Conservation (phyloP, 352 stramenopile species). For the Phytophthora vignae region DNA sequence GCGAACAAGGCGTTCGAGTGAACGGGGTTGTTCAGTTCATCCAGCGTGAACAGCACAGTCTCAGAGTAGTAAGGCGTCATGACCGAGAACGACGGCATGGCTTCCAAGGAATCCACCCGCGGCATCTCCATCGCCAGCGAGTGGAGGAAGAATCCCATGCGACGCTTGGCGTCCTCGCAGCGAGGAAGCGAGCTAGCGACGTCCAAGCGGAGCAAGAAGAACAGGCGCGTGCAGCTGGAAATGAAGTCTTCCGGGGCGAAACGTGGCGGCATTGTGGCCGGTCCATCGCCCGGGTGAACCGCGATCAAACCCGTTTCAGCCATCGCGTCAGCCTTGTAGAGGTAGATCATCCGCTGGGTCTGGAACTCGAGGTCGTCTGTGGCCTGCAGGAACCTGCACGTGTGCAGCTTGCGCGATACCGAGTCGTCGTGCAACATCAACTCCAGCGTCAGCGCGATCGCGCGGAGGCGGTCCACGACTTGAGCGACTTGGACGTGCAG, state of each 20-base stretch:
- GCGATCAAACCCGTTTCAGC: slow-evolving; percentile 66
- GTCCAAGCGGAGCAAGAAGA: slow-evolving; percentile 82
- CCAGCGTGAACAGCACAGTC: slow-evolving; percentile 86
- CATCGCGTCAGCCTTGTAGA: slow-evolving; percentile 74
- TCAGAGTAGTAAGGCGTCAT: slow-evolving; percentile 92
- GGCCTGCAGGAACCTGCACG: slow-evolving; percentile 67
- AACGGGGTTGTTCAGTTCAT: slow-evolving; percentile 88
- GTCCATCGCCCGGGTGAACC: slow-evolving; percentile 43
- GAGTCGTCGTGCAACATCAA: slow-evolving; percentile 66
- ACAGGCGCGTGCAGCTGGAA: slow-evolving; percentile 78
- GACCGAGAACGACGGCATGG: slow-evolving; percentile 90
- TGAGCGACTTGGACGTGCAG: slow-evolving; percentile 76
- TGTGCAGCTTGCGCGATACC: slow-evolving; percentile 58
- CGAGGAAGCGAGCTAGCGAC: slow-evolving; percentile 76
- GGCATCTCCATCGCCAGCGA: slow-evolving; percentile 89
- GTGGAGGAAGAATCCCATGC: slow-evolving; percentile 90
- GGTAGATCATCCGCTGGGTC: slow-evolving; percentile 67
- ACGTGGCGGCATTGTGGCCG: slow-evolving; percentile 41
- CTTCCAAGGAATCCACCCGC: slow-evolving; percentile 71
- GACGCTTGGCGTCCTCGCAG: slow-evolving; percentile 84
- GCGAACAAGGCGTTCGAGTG: slow-evolving; percentile 85
- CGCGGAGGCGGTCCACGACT: slow-evolving; percentile 62
- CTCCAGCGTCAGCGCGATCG: slow-evolving; percentile 56
- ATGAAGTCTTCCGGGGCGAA: slow-evolving; percentile 75
- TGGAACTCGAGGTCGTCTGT: slow-evolving; percentile 71